These are phyloP conservation scores for Gastrolobium villosum DNA, from an alignment of 306 rosid genomes.

Conservation along the genomic window DNA sequence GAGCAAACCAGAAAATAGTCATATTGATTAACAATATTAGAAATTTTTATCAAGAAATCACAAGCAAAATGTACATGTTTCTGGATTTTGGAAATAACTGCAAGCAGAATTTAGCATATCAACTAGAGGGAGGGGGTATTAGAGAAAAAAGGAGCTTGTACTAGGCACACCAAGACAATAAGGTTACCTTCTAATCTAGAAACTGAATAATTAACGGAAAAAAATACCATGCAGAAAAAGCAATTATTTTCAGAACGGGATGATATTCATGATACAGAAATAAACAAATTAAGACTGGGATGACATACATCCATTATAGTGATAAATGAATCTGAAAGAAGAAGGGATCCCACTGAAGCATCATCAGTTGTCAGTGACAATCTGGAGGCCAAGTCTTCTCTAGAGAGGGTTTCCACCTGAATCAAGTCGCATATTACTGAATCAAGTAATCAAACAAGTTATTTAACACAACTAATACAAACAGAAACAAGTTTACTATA, in stretches of 20 bases:
- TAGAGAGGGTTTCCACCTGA: constrained; percentile 95
- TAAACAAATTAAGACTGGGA: constrained; percentile 45
- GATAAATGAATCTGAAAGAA: constrained; percentile 85
- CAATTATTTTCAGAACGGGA: constrained; percentile 5
- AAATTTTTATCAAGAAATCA: constrained; percentile 21
- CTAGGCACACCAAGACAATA: background rate
- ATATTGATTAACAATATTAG: background rate
- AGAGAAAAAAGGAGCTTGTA: background rate
- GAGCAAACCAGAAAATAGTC: constrained; percentile 17
- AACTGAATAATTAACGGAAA: constrained; percentile 18
- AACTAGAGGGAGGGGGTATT: constrained; percentile 12
- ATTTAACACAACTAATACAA: constrained; percentile 18
- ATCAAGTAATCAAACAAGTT: constrained; percentile 22
- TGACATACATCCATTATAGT: constrained; percentile 96
- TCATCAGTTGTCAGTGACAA: constrained; percentile 88
- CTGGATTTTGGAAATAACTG: constrained; percentile 15
- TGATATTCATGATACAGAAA: constrained; percentile 30
- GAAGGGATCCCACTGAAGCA: constrained; percentile 87
- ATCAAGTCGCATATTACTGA: constrained; percentile 21
- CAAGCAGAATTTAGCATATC: constrained; percentile 33
- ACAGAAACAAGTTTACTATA: background rate
- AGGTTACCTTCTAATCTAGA: constrained; percentile 15
- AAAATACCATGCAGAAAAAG: constrained; percentile 11
- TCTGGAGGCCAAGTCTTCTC: constrained; percentile 95
- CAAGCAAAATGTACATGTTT: background rate